These are phyloP conservation scores for Amanita rubescens DNA, from an alignment of 768 basidiomycete species.

Conservation along the genomic window DNA sequence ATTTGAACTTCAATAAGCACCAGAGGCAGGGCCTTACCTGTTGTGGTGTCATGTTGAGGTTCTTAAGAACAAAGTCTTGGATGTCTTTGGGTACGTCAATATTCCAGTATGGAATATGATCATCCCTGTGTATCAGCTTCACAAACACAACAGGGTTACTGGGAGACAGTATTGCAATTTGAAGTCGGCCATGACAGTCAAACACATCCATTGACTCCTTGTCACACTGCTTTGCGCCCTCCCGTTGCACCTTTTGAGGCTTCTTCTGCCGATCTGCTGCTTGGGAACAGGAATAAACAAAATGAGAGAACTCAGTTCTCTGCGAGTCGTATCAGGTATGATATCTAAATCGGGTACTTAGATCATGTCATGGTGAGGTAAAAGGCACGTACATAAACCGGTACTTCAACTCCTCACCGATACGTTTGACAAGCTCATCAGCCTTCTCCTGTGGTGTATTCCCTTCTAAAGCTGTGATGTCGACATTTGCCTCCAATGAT, in stretches of 20 bases:
- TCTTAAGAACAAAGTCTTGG: too few relatives aligned
- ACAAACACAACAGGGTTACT: too few relatives aligned
- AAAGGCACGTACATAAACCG: slow-evolving; percentile 8
- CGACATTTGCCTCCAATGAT: slow-evolving; percentile 1
- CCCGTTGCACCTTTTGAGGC: slow-evolving; percentile 10
- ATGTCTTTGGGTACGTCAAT: too few relatives aligned
- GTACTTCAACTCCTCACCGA: slow-evolving; percentile 9
- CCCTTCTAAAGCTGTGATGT: background rate
- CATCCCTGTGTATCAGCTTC: too few relatives aligned
- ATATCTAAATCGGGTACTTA: slow-evolving; percentile 4
- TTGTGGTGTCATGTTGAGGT: too few relatives aligned
- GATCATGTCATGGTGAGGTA: background rate
- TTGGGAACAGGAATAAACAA: slow-evolving; percentile 14
- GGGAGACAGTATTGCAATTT: slow-evolving; percentile 11
- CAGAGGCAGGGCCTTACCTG: too few relatives aligned
- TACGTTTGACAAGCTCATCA: background rate
- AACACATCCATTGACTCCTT: slow-evolving; percentile 20
- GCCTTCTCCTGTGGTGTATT: slow-evolving; percentile 5
- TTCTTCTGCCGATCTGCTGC: slow-evolving; percentile 13
- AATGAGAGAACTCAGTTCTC: background rate
- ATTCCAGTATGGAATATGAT: too few relatives aligned
- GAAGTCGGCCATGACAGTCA: slow-evolving; percentile 18
- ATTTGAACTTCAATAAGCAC: too few relatives aligned
- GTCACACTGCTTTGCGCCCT: slow-evolving; percentile 17
- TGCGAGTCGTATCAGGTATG: slow-evolving; percentile 6